Evolutionary conservation across 1,284 basidiomycete species (phyloP).

Genomic region (Rhodotorula sp.): DNA sequence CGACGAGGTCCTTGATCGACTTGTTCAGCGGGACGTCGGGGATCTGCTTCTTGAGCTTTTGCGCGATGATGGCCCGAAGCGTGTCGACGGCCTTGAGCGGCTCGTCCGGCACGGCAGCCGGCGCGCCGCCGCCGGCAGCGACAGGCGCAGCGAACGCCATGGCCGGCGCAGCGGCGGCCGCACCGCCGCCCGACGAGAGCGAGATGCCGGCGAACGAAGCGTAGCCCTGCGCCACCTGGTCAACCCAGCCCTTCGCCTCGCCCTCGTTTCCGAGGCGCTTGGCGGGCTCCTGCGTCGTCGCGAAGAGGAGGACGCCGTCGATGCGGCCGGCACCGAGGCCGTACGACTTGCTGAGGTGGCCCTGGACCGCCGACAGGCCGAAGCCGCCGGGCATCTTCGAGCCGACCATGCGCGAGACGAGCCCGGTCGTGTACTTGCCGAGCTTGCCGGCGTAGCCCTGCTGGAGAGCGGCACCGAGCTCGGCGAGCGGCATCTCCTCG

Average conservation of each 20-base stretch:
- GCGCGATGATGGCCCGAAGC: conserved; percentile 84
- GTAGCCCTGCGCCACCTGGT: conserved; percentile 78
- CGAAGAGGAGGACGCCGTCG: conserved; percentile 88
- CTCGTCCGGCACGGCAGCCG: conserved; percentile 77
- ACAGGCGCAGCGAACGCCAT: conserved; percentile 54
- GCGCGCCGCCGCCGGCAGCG: conserved; percentile 61
- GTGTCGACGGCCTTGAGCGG: conserved; percentile 92
- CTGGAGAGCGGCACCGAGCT: conserved; percentile 82
- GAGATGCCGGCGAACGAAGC: conserved; percentile 84
- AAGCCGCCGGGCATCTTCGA: conserved; percentile 99
- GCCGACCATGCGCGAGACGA: conserved; percentile 88
- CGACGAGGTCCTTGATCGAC: conserved; percentile 96
- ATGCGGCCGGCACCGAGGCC: conserved; percentile 85
- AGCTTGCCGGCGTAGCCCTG: conserved; percentile 81
- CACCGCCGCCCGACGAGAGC: conserved; percentile 67
- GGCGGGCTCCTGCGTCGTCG: conserved; percentile 85
- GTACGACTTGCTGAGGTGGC: conserved; percentile 86
- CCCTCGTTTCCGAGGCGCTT: conserved; percentile 89
- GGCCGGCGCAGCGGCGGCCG: conserved; percentile 47
- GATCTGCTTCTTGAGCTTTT: conserved; percentile 95
- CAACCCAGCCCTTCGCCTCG: conserved; percentile 93
- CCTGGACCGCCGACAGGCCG: conserved; percentile 90
- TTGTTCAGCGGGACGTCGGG: conserved; percentile 88
- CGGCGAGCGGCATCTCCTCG: conserved; percentile 92
- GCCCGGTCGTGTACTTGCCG: conserved; percentile 91